A percentile compares a stretch with the other conserved stretches of the same genome.
phyloP scores from a whole-genome alignment of 805 yeast genomes.

The Ogataea saltuana region DNA sequence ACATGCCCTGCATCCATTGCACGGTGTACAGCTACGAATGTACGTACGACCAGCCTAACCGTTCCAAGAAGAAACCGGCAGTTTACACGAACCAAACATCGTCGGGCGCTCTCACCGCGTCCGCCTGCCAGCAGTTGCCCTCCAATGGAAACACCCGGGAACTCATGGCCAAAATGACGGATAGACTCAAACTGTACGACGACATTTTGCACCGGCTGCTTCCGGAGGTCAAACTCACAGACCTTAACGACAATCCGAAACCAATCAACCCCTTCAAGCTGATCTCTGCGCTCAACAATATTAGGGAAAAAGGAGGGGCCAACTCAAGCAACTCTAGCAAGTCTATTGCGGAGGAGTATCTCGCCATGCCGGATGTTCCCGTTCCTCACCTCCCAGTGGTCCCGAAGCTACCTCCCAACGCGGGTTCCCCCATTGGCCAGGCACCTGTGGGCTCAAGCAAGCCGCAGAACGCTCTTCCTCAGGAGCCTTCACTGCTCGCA shows the following conservation, averaged over 20 bases:
- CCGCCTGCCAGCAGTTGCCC: conserved; percentile 12
- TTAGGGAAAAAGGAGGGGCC: conserved; percentile 26
- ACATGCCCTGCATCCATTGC: conserved; percentile 56
- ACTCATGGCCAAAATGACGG: conserved; percentile 33
- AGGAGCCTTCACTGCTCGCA: conserved; percentile 17
- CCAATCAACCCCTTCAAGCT: conserved; percentile 37
- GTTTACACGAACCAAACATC: background rate
- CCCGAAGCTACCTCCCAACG: conserved; percentile 20
- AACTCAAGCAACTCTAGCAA: conserved; percentile 23
- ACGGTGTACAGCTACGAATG: conserved; percentile 85
- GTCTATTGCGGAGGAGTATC: conserved; percentile 29
- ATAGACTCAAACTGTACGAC: conserved; percentile 34
- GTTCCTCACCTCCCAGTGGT: conserved; percentile 30
- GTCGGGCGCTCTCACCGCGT: conserved; percentile 16
- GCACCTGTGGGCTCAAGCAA: conserved; percentile 1
- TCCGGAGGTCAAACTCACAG: conserved; percentile 36
- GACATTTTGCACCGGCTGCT: conserved; percentile 34
- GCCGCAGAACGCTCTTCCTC: conserved; percentile 8
- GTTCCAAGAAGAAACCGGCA: conserved; percentile 38
- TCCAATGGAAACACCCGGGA: conserved; percentile 25
- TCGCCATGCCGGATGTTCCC: conserved; percentile 35
- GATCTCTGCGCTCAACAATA: conserved; percentile 31
- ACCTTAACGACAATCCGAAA: conserved; percentile 33
- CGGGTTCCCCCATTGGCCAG: conserved; percentile 2
- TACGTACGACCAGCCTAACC: conserved; percentile 73